These are phyloP conservation scores for Phytopythium cucurbitacearum DNA, from an alignment of 352 stramenopile genomes.

Conservation along the genomic window DNA sequence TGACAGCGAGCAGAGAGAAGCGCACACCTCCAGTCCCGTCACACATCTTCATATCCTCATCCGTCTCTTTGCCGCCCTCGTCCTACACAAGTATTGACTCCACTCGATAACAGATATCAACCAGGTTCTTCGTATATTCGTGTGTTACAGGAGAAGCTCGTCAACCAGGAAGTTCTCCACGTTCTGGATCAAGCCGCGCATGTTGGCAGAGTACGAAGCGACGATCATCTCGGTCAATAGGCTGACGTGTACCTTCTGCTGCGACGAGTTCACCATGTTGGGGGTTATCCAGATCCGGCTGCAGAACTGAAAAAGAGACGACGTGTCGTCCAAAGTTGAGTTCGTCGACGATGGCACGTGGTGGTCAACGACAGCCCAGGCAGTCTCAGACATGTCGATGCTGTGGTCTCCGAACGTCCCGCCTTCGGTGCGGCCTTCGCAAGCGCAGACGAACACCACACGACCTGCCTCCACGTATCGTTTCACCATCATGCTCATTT, in stretches of 20 bases:
- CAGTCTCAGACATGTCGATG: constrained; percentile 19
- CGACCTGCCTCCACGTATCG: constrained; percentile 14
- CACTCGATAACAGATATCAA: too few species aligned
- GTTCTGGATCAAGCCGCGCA: constrained; percentile 12
- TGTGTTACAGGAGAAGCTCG: too few species aligned
- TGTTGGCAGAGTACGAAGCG: constrained; percentile 14
- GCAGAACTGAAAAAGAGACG: constrained; percentile 9
- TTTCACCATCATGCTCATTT: constrained; percentile 20
- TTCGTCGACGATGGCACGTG: not conserved
- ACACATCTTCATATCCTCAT: too few species aligned
- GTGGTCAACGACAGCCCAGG: constrained; percentile 20
- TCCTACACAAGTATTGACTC: too few species aligned
- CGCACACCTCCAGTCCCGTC: too few species aligned
- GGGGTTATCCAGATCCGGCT: constrained; percentile 8
- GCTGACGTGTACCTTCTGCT: constrained; percentile 1
- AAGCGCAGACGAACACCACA: constrained; percentile 21
- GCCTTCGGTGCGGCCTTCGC: constrained; percentile 15
- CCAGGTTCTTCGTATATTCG: too few species aligned
- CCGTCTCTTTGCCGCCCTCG: too few species aligned
- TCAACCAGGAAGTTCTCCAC: constrained; percentile 10
- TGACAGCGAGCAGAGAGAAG: too few species aligned
- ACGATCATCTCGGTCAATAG: constrained; percentile 13
- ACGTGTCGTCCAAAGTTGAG: not conserved
- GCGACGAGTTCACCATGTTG: not conserved
- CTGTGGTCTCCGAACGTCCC: constrained; percentile 8